phyloP scores from a whole-genome alignment of 176 grass and related monocot genomes.

The Ampelocalamus luodianensis region DNA sequence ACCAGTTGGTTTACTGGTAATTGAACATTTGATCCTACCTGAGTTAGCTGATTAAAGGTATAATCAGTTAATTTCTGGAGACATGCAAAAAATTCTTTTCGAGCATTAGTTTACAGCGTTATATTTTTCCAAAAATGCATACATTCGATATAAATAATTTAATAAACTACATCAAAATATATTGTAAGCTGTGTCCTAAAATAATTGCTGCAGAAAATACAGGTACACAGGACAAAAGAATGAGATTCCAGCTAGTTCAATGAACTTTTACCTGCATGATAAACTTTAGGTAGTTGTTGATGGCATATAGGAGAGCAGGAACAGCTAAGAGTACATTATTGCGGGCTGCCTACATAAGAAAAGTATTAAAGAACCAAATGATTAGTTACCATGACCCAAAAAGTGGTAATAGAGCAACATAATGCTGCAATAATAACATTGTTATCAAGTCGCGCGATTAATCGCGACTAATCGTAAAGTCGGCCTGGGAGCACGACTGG shows the following conservation, averaged over 20 bases:
- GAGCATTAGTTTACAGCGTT: background rate
- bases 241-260: constrained; percentile 24
- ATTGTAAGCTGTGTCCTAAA: background rate
- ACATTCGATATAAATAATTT: background rate
- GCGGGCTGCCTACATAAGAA: constrained; percentile 80
- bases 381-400: constrained; percentile 17
- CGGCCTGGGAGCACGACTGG: background rate
- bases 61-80: background rate
- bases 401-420: background rate
- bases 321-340: constrained; percentile 93
- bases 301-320: constrained; percentile 94
- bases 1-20: background rate
- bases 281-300: constrained; percentile 99
- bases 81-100: background rate
- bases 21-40: background rate
- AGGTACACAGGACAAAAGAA: background rate
- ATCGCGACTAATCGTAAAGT: background rate
- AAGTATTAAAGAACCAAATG: constrained; percentile 30
- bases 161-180: background rate
- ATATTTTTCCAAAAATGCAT: constrained; percentile 1
- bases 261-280: constrained; percentile 92
- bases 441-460: no score
- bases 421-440: no score
- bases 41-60: background rate
- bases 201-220: constrained; percentile 14